Evolutionary conservation across 495 filamentous ascomycete species (phyloP).

Genomic region (Hypoxylon trugodes): DNA sequence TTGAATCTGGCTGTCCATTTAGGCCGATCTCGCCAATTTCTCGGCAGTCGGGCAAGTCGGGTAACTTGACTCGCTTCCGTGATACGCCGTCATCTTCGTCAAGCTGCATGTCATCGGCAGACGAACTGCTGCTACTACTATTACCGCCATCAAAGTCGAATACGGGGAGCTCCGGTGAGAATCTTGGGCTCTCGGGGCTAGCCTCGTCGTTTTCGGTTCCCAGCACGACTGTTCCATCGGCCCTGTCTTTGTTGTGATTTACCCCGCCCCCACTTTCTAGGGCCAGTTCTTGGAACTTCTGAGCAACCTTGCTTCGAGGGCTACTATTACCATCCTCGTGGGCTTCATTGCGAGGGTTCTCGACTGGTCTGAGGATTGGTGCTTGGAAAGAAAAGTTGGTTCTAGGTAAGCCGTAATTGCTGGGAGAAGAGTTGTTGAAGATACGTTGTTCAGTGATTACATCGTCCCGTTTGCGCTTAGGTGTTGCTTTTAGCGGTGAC

Average conservation of each 20-base stretch:
- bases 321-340: slow-evolving; percentile 58
- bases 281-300: slow-evolving; percentile 68
- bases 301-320: slow-evolving; percentile 70
- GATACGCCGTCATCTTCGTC: slow-evolving; percentile 39
- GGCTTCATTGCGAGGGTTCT: slow-evolving; percentile 29
- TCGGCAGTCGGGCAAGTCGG: slow-evolving; percentile 31
- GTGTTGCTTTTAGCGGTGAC: slow-evolving; percentile 45
- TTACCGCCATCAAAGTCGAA: slow-evolving; percentile 38
- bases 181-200: slow-evolving; percentile 33
- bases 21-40: slow-evolving; percentile 20
- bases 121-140: slow-evolving; percentile 24
- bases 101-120: slow-evolving; percentile 37
- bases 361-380: slow-evolving; percentile 33
- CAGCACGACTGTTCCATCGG: slow-evolving; percentile 33
- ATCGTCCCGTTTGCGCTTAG: slow-evolving; percentile 58
- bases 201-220: slow-evolving; percentile 26
- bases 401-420: slow-evolving; percentile 18
- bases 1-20: slow-evolving; percentile 2
- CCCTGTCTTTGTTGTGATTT: slow-evolving; percentile 41
- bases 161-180: slow-evolving; percentile 27
- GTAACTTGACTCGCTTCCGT: slow-evolving; percentile 51
- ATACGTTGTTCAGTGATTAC: slow-evolving; percentile 35
- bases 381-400: slow-evolving; percentile 50
- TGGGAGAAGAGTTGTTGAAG: slow-evolving; percentile 30
- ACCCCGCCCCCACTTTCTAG: slow-evolving; percentile 61